A percentile compares a stretch with the other conserved stretches of the same genome.
Conservation (phyloP, 2,329 filamentous ascomycete species). For the Sordariomycetes sp. region DNA sequence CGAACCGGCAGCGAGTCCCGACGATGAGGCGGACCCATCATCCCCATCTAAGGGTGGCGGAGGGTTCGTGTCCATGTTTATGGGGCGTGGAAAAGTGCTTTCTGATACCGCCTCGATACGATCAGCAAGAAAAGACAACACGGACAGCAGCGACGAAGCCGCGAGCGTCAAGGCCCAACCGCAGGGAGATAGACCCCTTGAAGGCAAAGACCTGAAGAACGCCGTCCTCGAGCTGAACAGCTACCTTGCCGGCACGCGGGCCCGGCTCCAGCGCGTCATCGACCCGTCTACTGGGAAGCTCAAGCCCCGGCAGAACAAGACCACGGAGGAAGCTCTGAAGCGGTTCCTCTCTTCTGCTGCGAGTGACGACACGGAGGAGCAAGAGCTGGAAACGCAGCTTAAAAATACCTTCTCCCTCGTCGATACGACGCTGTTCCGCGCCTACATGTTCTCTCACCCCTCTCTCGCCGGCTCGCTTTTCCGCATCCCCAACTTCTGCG, state of each 20-base stretch:
- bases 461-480: conserved; percentile 81
- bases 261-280: conserved; percentile 49
- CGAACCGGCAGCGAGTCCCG: background rate
- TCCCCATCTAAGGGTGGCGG: background rate
- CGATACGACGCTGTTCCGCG: conserved; percentile 87
- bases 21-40: background rate
- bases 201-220: conserved; percentile 73
- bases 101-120: conserved; percentile 49
- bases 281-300: conserved; percentile 52
- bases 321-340: conserved; percentile 40
- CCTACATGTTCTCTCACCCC: conserved; percentile 87
- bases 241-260: conserved; percentile 79
- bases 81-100: conserved; percentile 33
- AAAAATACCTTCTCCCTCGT: conserved; percentile 71
- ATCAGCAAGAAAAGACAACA: conserved; percentile 41
- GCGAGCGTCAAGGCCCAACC: conserved; percentile 37
- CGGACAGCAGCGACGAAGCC: conserved; percentile 39
- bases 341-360: conserved; percentile 36
- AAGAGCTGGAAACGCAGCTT: conserved; percentile 60
- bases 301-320: conserved; percentile 34
- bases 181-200: conserved; percentile 41
- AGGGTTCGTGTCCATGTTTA: conserved; percentile 44
- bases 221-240: conserved; percentile 76
- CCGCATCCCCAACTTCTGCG: conserved; percentile 93
- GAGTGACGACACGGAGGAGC: conserved; percentile 33